Base-by-base conservation (phyloP, 352 stramenopile species). In the Saprolegnia diclina region DNA sequence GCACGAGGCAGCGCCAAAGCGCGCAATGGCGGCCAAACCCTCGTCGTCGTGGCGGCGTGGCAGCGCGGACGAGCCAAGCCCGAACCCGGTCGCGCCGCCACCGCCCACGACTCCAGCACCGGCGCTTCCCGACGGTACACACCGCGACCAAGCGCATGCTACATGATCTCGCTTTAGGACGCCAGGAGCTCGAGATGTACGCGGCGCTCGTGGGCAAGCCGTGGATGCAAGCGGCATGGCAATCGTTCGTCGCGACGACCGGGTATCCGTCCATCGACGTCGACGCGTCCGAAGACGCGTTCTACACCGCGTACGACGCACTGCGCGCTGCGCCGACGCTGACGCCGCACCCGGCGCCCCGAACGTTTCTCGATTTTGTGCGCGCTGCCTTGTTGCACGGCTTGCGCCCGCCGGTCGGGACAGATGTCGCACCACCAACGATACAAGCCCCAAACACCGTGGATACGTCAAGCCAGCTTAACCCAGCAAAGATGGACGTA, bases 201-300 rank as follows among this genome's bases (percentile, higher is more conserved):
- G 79, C 76, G 5, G 67, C 73, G 32, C 54, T 91, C 14, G 53
- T 92, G 14, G 84, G 82, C 14, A 87, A 91, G 45, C 62, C 67
- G 3, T 81, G 89, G n/a, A 68, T 91, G 54, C 78, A 91, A 42
- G 52, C 79, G 10, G 80, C 74, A 38, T 90, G 82, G 81, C 68
- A 76, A 18, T 73, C 69, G 4, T 91, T 85, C 54, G 70, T 77
- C 0, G 72, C 68, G 0, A 74, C 75, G 26, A 71, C 77, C 14
- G 69, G 70, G 13, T 69, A 75, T 18, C 71, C 79, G 55, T 71
- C 86, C 62, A 57, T 55, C 21, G 69, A 72, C 11, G 64, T 59
- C 32, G 35, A 75, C 18, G 74, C 76, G 5, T 62, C 90, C 18
- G 64, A 82, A 0, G 74, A 80, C 9, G 72, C 66, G 11, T 80